phyloP scores from a whole-genome alignment of 805 yeast species.

The Wickerhamomyces bisporus region DNA sequence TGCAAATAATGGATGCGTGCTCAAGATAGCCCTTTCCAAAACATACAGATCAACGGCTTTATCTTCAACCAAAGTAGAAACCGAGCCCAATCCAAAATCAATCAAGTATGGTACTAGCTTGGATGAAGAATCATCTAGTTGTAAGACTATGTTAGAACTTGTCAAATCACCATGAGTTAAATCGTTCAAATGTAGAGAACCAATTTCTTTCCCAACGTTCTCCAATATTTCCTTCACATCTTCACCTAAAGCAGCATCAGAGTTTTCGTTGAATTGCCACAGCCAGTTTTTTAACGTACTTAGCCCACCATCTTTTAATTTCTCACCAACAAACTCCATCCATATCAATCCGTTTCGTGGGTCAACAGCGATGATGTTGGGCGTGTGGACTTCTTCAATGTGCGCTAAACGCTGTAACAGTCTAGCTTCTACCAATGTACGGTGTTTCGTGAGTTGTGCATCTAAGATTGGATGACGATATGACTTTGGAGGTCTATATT shows the following conservation, averaged over 20 bases:
- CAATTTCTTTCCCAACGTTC: conserved; percentile 64
- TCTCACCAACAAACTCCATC: conserved; percentile 76
- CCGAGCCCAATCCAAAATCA: conserved; percentile 87
- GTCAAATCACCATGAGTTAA: conserved; percentile 94
- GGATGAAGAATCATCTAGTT: conserved; percentile 3
- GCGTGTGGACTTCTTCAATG: conserved; percentile 55
- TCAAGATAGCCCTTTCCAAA: conserved; percentile 81
- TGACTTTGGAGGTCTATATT: conserved; percentile 85
- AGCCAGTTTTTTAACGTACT: conserved; percentile 70
- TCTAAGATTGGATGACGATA: conserved; percentile 87
- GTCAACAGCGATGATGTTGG: conserved; percentile 73
- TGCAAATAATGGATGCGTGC: conserved; percentile 82
- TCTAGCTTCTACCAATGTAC: conserved; percentile 84
- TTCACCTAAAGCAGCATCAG: conserved; percentile 24
- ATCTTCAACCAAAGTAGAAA: conserved; percentile 74
- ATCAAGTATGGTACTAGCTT: conserved; percentile 55
- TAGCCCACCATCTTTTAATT: conserved; percentile 39
- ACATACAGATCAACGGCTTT: conserved; percentile 97
- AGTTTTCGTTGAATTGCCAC: conserved; percentile 48
- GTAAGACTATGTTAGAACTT: conserved; percentile 74
- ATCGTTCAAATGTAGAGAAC: conserved; percentile 65
- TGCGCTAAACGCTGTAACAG: conserved; percentile 52
- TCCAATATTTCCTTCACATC: conserved; percentile 40
- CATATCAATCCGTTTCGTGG: conserved; percentile 73
- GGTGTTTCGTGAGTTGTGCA: conserved; percentile 62